Evolutionary conservation across 768 basidiomycete species (phyloP), one percentile per base, ranked within the genome.

Genomic region (Naganishia antarctica): DNA sequence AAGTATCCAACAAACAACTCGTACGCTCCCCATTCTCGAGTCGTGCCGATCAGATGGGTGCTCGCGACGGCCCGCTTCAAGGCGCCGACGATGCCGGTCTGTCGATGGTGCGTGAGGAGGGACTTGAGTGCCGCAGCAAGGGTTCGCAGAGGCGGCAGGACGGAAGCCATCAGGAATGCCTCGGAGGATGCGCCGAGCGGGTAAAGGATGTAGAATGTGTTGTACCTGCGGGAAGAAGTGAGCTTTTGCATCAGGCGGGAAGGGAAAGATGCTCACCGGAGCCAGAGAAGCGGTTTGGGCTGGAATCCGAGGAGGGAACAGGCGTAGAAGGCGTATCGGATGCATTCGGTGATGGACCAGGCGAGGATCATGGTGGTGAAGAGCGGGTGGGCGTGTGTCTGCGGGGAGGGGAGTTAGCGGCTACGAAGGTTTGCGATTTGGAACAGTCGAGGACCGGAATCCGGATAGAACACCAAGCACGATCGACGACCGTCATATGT

Each of bases 121-220:
- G 59, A 71, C n/a, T 23, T 61, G 57, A 66, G 71, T 53, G 40
- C 64, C 2, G 63, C 71, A 50, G 8, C 58, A 40, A 68, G 58
- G 28, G 51, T 60, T 26, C 64, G 68, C 37, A 71, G 47, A 46
- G 79, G 29, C 68, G 89, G 88, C 32, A 96, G 82, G 4, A 90
- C 88, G 1, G 86, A 82, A 72, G 85, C 86, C 72, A 86, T 87
- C 63, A 94, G 82, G 74, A 87, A 84, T 0, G 91, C 92, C 78
- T 99, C 96, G 25, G 90, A 91, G 6, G 84, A 83, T 0, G 96
- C 94, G 47, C 96, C 96, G 25, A 91, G 75, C 4, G 90, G 92
- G 79, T 99, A 98, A n/a, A 97, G 83, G 49, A 91, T 66, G 78
- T 88, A 94, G 79, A 98, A 99, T 8, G 90, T 84, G 21, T 91